A percentile compares a stretch with the other conserved stretches of the same genome.
These are phyloP conservation scores for Aspergillus bertholletiae DNA, from an alignment of 495 filamentous ascomycete species.

Conservation along the genomic window DNA sequence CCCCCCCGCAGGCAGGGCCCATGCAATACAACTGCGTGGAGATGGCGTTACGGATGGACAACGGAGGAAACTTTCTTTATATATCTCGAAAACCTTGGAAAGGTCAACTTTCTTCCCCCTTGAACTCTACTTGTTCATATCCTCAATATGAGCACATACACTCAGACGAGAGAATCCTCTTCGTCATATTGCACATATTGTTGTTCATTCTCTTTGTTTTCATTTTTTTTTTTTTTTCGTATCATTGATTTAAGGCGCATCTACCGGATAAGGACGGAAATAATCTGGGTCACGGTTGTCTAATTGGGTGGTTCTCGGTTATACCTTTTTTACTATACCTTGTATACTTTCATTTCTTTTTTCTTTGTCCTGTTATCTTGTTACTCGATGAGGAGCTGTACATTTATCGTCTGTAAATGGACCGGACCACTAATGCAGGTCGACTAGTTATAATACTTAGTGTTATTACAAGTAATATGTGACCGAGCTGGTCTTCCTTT, in stretches of 20 bases:
- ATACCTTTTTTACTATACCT: neutral
- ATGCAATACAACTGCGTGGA: neutral
- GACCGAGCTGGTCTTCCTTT: neutral
- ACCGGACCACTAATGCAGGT: too few relatives aligned
- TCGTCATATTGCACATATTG: neutral
- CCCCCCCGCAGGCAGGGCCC: conserved; percentile 2
- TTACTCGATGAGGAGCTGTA: neutral
- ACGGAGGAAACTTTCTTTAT: neutral
- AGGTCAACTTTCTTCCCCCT: neutral
- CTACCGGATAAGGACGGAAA: conserved; percentile 3
- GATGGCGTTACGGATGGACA: conserved; percentile 1
- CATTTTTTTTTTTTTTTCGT: too few relatives aligned
- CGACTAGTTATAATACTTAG: neutral
- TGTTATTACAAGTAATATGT: neutral
- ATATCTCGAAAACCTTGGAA: neutral
- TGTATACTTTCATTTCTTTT: neutral
- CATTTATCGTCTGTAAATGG: neutral
- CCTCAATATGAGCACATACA: neutral
- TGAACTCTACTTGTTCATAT: neutral
- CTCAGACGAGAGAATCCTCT: neutral
- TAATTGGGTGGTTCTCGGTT: neutral
- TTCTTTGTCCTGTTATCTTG: neutral
- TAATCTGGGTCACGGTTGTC: neutral
- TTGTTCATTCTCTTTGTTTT: too few relatives aligned
- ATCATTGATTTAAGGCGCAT: neutral